Percentiles rank a stretch among this genome's conserved stretches.
Conservation (phyloP, 1,139 yeast species). For the Debaryomyces fabryi region DNA sequence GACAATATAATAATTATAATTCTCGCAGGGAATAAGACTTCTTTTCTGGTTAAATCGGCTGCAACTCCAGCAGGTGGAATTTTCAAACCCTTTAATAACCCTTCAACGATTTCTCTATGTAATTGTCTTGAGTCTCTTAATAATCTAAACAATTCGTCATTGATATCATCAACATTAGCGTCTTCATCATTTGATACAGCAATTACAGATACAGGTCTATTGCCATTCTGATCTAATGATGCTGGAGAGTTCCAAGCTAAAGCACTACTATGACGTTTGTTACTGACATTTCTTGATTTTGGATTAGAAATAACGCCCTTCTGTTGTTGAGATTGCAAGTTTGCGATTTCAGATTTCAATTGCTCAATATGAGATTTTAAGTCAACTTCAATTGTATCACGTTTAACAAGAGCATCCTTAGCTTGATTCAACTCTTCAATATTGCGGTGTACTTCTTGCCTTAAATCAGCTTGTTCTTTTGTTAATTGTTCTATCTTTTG, state of each 20-base stretch:
- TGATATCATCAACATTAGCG: conserved; percentile 65
- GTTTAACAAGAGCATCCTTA: conserved; percentile 61
- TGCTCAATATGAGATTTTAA: conserved; percentile 70
- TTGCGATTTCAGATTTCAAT: conserved; percentile 65
- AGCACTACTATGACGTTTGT: conserved; percentile 49
- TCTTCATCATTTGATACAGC: conserved; percentile 59
- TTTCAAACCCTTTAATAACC: conserved; percentile 83
- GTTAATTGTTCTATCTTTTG: conserved; percentile 64
- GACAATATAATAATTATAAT: conserved; percentile 87
- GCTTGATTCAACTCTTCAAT: conserved; percentile 66
- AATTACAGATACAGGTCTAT: conserved; percentile 60
- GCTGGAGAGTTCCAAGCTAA: conserved; percentile 38
- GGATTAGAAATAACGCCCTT: conserved; percentile 25
- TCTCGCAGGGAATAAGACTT: conserved; percentile 95
- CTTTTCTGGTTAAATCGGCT: conserved; percentile 82
- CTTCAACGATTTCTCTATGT: conserved; percentile 85
- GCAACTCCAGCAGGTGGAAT: conserved; percentile 86
- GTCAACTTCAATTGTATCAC: conserved; percentile 69
- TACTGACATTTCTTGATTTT: conserved; percentile 32
- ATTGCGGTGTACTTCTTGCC: conserved; percentile 63
- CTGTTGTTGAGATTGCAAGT: conserved; percentile 44
- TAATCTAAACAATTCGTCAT: conserved; percentile 69
- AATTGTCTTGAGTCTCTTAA: conserved; percentile 79
- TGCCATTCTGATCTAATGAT: conserved; percentile 34
- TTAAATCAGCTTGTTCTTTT: conserved; percentile 64